Base-by-base conservation (phyloP, 768 basidiomycete genomes). In the Termitomyces sp. region DNA sequence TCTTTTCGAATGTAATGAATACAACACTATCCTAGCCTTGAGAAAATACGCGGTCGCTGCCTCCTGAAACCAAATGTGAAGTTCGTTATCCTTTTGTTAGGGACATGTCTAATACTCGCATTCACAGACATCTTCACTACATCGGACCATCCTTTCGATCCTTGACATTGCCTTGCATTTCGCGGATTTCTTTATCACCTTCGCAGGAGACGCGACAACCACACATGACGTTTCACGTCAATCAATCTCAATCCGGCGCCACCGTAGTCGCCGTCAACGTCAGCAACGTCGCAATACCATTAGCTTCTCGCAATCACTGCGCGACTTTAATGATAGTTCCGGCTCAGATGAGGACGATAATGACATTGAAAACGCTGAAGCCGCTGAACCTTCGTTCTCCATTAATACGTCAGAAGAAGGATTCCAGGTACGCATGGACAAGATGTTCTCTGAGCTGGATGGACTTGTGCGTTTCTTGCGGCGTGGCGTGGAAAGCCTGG, bases 91-190 rank as follows among this genome's bases (percentile, higher is more conserved):
- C 35, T 28, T 50, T 57, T 15, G 14, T 26, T 7, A 10, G 45
- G 28, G 58, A 42, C 8, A 37, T 26, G 37, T n/a, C 51, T 56
- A 32, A 44, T 50, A 49, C 15, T 26, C 8, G 6, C 19, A n/a
- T 46, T 26, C 35, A 10, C 56, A 91, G 88, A 84, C 85, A 19
- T 74, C 78, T 0, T 75, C 85, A 17, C 71, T 90, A 8, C 82
- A 84, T 62, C 80, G 80, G 58, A 80, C 84, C 22, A 79, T 93
- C 45, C 58, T 87, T 21, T 82, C 83, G 8, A 78, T 90, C 56
- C 73, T 92, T 26, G 88, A 93, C 66, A 83, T 90, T 74, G 77
- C 81, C 37, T 70, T 92, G 4, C 80, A 83, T 61, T 92, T 92
- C 67, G 80, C 78, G 56, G 78, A 82, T 45, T 72, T 79, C 50